phyloP scores from a whole-genome alignment of 2,329 filamentous ascomycete genomes.

The Fusarium sublunatum region DNA sequence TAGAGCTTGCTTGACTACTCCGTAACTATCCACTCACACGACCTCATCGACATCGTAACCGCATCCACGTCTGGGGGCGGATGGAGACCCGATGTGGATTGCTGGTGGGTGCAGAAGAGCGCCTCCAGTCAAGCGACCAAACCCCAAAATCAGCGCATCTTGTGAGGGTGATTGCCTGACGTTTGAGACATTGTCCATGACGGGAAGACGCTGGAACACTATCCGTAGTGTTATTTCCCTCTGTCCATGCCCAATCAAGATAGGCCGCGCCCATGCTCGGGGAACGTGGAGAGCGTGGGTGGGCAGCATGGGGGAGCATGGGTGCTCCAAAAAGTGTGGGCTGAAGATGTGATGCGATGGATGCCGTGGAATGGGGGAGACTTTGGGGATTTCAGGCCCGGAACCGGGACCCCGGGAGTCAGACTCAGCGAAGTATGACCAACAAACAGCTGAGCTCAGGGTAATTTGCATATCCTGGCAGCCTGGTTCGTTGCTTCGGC shows the following conservation, averaged over 20 bases:
- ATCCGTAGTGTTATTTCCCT: constrained; percentile 5
- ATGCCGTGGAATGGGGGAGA: constrained; percentile 25
- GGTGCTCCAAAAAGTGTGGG: constrained; percentile 26
- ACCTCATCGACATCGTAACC: constrained; percentile 32
- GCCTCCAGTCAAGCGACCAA: constrained; percentile 15
- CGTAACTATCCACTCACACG: constrained; percentile 32
- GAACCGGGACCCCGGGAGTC: constrained; percentile 42
- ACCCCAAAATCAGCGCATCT: constrained; percentile 43
- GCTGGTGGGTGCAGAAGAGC: constrained; percentile 11
- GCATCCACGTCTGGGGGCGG: constrained; percentile 43
- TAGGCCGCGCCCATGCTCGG: constrained; percentile 17
- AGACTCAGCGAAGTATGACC: constrained; percentile 7
- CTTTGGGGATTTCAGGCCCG: constrained; percentile 29
- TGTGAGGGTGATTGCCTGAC: constrained; percentile 42
- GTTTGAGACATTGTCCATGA: constrained; percentile 32
- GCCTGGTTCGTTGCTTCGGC: constrained; percentile 11
- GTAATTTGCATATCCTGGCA: constrained; percentile 11
- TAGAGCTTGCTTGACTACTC: constrained; percentile 9
- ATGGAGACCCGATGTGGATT: constrained; percentile 44
- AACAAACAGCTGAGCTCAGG: neutral
- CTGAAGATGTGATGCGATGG: constrained; percentile 10
- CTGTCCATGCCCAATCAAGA: constrained; percentile 6
- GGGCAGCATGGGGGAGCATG: constrained; percentile 31
- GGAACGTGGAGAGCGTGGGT: constrained; percentile 32
- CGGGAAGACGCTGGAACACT: constrained; percentile 13